Percentiles rank a stretch among this genome's conserved stretches.
These are phyloP conservation scores for Eimeria necatrix DNA, from an alignment of 169 alveolate species.

Conservation along the genomic window DNA sequence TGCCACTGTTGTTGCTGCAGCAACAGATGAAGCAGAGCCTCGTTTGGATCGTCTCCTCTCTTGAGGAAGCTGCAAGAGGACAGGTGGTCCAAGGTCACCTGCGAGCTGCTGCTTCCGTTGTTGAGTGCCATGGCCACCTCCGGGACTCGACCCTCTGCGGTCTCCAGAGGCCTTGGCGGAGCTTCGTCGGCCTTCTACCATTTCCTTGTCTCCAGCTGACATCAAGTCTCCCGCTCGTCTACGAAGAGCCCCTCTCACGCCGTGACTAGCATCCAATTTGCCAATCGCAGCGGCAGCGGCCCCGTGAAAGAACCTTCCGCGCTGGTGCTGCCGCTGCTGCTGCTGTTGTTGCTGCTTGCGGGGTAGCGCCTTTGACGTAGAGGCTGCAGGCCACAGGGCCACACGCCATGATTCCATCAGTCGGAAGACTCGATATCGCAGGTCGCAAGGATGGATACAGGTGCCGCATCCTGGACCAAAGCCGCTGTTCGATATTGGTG, in stretches of 20 bases:
- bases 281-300: conserved; percentile 55
- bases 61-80: conserved; percentile 45
- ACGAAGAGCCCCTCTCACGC: conserved; percentile 63
- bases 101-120: conserved; percentile 60
- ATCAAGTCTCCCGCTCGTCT: background rate
- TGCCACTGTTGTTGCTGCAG: background rate
- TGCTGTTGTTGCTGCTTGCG: conserved; percentile 52
- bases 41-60: conserved; percentile 29
- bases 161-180: background rate
- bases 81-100: conserved; percentile 55
- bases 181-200: background rate
- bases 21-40: conserved; percentile 13
- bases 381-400: background rate
- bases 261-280: conserved; percentile 18
- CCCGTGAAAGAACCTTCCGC: conserved; percentile 45
- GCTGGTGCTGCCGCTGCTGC: conserved; percentile 63
- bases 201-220: conserved; percentile 1
- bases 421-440: conserved; percentile 76
- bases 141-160: background rate
- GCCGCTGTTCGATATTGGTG: conserved; percentile 60
- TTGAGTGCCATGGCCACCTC: background rate
- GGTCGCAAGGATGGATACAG: conserved; percentile 75
- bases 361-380: background rate
- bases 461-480: conserved; percentile 13
- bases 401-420: conserved; percentile 77